These are phyloP conservation scores for Tricholomella constricta DNA, from an alignment of 768 basidiomycete genomes.

Conservation along the genomic window DNA sequence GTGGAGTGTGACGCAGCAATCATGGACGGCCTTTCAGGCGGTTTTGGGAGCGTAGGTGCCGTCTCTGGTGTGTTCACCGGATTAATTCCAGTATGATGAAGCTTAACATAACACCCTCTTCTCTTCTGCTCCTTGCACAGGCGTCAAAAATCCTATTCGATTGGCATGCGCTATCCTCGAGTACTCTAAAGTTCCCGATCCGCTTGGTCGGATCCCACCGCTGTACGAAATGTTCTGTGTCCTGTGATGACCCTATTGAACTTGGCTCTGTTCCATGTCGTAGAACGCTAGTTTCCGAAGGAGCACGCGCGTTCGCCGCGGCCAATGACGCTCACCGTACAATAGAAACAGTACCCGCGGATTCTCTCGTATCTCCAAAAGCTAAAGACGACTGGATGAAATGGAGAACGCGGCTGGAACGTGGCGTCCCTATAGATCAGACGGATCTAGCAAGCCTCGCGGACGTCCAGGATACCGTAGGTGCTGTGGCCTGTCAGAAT, in stretches of 20 bases:
- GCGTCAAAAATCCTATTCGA: constrained; percentile 69
- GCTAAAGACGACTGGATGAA: constrained; percentile 57
- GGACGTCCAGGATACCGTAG: constrained; percentile 77
- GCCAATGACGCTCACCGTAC: constrained; percentile 13
- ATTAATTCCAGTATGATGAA: not conserved
- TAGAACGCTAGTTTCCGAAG: constrained; percentile 63
- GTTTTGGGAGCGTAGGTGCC: constrained; percentile 76
- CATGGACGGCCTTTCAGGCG: constrained; percentile 47
- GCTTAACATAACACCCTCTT: not conserved
- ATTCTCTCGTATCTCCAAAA: constrained; percentile 49
- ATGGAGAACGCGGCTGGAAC: constrained; percentile 55
- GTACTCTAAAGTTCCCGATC: constrained; percentile 45
- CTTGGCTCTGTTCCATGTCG: not conserved
- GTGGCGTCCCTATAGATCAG: constrained; percentile 1
- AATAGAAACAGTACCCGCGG: constrained; percentile 39
- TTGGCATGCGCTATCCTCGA: constrained; percentile 61
- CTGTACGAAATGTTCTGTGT: constrained; percentile 40
- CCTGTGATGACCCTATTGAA: not conserved
- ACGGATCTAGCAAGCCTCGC: constrained; percentile 17
- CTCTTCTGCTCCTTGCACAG: constrained; percentile 31
- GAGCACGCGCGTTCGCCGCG: constrained; percentile 60
- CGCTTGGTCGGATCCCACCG: constrained; percentile 69
- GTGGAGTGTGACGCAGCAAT: constrained; percentile 86
- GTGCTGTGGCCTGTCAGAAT: constrained; percentile 63
- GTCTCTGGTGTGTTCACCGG: constrained; percentile 50